Base-by-base conservation (phyloP, 2,329 filamentous ascomycete genomes). In the Paecilomyces sp. region DNA sequence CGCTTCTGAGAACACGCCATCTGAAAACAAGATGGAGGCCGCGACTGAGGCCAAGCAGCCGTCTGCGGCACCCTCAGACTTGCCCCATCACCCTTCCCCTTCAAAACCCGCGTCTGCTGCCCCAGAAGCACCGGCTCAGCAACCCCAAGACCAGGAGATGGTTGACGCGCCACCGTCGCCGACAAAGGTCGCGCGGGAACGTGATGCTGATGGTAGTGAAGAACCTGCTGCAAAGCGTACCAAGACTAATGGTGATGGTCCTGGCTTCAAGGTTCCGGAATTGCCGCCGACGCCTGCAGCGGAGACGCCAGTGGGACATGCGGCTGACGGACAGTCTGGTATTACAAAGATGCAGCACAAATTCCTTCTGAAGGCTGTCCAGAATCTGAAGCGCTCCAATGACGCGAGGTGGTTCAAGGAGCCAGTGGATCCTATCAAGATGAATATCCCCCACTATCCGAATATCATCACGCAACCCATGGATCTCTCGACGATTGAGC, bases 401-500 rank as follows among this genome's bases (percentile, higher is more conserved):
- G 85, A 88, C 61, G 90, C 93, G 1, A 77, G 78, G 6, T 84
- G 88, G 58, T 97, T 96, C 78, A 83, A 85, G 63, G 83, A 87
- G 51, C 88, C 94, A 0, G 94, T 97, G 7, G 83, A 90, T 71
- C 84, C 83, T 47, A 78, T 93, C 25, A 90, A 89, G 74, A 83
- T 96, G 50, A 81, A 79, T 30, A 85, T 97, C 50, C 91, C 90
- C 58, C 86, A 85, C 1, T 89, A 91, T 63, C 90, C 89, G 63
- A 79, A 84, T 1, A 80, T 88, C 36, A 86, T 97, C 65, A 84
- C 86, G 41, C 83, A 88, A 31, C 92, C 92, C 0, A 92, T 96
- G 81, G 93, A 97, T 73, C 82, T 99, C 41, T 81, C 83, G 47
- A 88, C 88, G 9, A 90, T 99, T 69, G 93, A 97, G 70, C 81